Evolutionary conservation across 176 grass and related monocot genomes (phyloP), one percentile per base, ranked within the genome.

Genomic region (Oryza glumipatula): DNA sequence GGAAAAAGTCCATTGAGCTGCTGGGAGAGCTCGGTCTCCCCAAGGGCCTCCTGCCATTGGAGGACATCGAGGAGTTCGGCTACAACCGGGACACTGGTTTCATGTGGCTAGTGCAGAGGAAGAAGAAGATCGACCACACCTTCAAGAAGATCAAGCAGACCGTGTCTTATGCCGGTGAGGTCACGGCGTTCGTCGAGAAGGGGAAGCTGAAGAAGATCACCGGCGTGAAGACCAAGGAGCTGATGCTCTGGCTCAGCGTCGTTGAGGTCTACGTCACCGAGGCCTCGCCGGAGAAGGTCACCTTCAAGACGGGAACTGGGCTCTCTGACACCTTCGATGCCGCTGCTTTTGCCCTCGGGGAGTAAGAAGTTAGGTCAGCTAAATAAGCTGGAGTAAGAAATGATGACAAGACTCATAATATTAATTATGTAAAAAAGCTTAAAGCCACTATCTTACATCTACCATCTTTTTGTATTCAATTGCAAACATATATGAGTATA

Each of bases 111-210:
- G 41, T 89, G 19, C 87, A 89, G 46, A 36, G 39, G 81, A 79
- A 83, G 74, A 88, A 83, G 86, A 75, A 52, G 49, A 16, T 52
- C 2, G 73, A 83, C 2, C 80, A 88, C 86, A 79, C 75, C 5
- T 88, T 83, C 74, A 83, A 83, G 56, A 83, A 83, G 56, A 88
- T 83, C 65, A 88, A 87, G 77, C 77, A 81, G 69, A 79, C 78
- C 0, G 77, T 87, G 4, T 80, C 77, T 0, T 87, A 87, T 0
- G 70, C 77, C 13, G 0, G 16, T 0, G 73, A 86, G 65, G 83
- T 78, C 5, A 67, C 77, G 4, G 68, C 77, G 1, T 67, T 86
- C 5, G 58, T 3, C 0, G 77, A 86, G 28, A 73, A 80, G 0
- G 68, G 68, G 0, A 79, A 66, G 69, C 69, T 86, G 76, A 74